Evolutionary conservation across 2,329 filamentous ascomycete genomes (phyloP), one percentile per base, ranked within the genome.

Genomic region (Phaeophleospora eucalypticola): DNA sequence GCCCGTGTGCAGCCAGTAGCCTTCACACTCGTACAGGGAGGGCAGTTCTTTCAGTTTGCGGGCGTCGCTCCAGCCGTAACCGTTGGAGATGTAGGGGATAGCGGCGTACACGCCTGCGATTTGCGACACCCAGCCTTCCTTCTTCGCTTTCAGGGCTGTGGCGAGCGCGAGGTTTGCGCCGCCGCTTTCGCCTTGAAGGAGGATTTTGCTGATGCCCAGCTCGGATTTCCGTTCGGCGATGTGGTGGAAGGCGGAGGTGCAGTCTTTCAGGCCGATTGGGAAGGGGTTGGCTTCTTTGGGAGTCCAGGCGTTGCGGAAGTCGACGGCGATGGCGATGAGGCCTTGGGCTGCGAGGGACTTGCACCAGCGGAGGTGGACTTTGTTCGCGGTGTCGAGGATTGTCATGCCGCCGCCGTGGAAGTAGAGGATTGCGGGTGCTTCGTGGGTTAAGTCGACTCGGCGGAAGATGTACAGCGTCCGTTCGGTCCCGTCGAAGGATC

Each of bases 221-320:
- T 56, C 47, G 2, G 34, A 27, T n/a, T 50, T 51, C 39, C 61
- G 53, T 3, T 56, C 43, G 16, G 46, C 34, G 24, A 64, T 43
- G 34, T 57, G 58, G 33, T 57, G 36, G 4, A 59, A 46, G 3
- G 55, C 63, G 3, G 60, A 41, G 2, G 51, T 54, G 43, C 60
- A 63, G 48, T 65, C 62, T 43, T 64, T 63, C 16, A 64, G 47
- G 1, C 61, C 63, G 9, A 51, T 45, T 1, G 63, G 63, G 45
- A 62, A 65, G 3, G 56, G 59, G 41, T 58, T 54, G 46, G 57
- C 49, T 9, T 53, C 42, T 32, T 48, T 19, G 10, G 50, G 58
- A 45, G 45, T 60, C 38, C 51, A 62, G 32, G 63, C 63, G 41
- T 65, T 66, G 48, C 63, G 63, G 53, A 62, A 66, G 45, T 66